Conservation (phyloP, 2,329 filamentous ascomycete species). For the Hypomyces perniciosus region DNA sequence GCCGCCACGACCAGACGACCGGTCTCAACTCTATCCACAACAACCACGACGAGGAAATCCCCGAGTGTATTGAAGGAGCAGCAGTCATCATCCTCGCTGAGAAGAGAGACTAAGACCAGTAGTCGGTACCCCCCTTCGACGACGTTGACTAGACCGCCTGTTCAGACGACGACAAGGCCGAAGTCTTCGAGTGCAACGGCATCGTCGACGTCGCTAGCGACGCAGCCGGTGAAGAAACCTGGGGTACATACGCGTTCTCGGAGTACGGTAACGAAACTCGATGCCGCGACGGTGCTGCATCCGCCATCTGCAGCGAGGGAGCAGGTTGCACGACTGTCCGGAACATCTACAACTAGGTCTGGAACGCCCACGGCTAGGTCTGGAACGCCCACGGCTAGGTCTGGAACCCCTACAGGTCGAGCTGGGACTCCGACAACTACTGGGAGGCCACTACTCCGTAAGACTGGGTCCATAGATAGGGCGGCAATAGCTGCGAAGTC, state of each 20-base stretch:
- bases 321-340: neutral
- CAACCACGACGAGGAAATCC: neutral
- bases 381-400: slow-evolving; percentile 1
- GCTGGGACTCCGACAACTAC: slow-evolving; percentile 3
- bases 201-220: slow-evolving; percentile 10
- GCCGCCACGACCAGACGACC: slow-evolving; percentile 6
- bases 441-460: slow-evolving; percentile 8
- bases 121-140: slow-evolving; percentile 31
- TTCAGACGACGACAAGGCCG: slow-evolving; percentile 20
- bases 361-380: neutral
- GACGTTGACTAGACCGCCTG: slow-evolving; percentile 24
- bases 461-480: slow-evolving; percentile 19
- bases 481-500: slow-evolving; percentile 14
- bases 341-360: neutral
- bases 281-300: slow-evolving; percentile 23
- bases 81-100: neutral
- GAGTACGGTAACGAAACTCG: slow-evolving; percentile 26
- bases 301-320: slow-evolving; percentile 24
- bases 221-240: slow-evolving; percentile 2
- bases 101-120: slow-evolving; percentile 17
- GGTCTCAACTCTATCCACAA: neutral
- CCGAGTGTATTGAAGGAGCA: neutral
- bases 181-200: slow-evolving; percentile 24
- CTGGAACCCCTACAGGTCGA: neutral
- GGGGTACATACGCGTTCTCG: slow-evolving; percentile 26